phyloP scores from a whole-genome alignment of 352 stramenopile genomes.

The Phytophthora agathidicida region DNA sequence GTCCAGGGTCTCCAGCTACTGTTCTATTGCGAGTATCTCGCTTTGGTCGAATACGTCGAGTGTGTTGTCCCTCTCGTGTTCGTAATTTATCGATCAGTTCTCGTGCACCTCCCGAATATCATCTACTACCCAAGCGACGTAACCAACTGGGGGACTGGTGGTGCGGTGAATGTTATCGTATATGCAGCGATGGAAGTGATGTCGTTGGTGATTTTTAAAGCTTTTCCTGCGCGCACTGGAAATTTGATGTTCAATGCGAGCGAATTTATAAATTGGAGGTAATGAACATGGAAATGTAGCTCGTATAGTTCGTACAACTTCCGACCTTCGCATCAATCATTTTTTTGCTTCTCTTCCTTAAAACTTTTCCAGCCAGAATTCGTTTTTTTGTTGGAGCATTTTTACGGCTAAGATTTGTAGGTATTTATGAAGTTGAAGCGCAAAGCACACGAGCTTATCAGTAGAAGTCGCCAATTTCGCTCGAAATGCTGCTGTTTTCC shows the following conservation, averaged over 20 bases:
- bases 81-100: not conserved
- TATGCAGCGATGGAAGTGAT: not conserved
- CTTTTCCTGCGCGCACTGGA: not conserved
- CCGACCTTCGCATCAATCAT: too few relatives aligned
- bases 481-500: slow-evolving; percentile 22
- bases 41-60: slow-evolving; percentile 8
- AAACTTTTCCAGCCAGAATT: too few relatives aligned
- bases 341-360: not conserved
- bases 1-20: slow-evolving; percentile 7
- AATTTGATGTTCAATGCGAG: not conserved
- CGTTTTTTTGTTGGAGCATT: too few relatives aligned
- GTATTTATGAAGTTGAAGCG: slow-evolving; percentile 5
- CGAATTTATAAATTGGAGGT: not conserved
- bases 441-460: slow-evolving; percentile 7
- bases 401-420: not conserved
- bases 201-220: not conserved
- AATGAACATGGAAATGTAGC: too few relatives aligned
- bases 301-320: too few relatives aligned
- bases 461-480: too few relatives aligned
- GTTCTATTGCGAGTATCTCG: slow-evolving; percentile 15
- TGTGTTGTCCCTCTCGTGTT: slow-evolving; percentile 9
- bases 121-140: slow-evolving; percentile 1
- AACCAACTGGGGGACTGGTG: not conserved
- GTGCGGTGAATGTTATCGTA: not conserved
- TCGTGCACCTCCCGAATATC: not conserved